A percentile compares a stretch with the other conserved stretches of the same genome.
Evolutionary conservation across 768 basidiomycete genomes (phyloP).

Genomic region (Kwoniella mangroviensis): DNA sequence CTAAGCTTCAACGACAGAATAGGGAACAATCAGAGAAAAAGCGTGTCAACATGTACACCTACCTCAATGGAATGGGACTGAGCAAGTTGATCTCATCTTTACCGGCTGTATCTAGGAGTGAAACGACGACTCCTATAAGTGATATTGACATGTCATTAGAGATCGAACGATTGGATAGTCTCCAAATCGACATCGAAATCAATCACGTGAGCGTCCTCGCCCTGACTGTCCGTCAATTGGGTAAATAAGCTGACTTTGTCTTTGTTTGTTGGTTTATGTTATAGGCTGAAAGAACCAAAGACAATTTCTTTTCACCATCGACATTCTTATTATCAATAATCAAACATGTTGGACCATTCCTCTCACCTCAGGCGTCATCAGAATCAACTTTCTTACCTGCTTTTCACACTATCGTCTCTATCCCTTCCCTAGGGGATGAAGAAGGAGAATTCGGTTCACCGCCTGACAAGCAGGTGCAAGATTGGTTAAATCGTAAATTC

Average conservation of each 20-base stretch:
- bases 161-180: conserved; percentile 33
- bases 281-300: conserved; percentile 40
- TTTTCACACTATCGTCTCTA: conserved; percentile 23
- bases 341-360: conserved; percentile 33
- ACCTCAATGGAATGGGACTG: conserved; percentile 40
- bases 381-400: not conserved
- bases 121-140: conserved; percentile 66
- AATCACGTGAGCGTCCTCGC: conserved; percentile 30
- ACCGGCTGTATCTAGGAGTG: conserved; percentile 15
- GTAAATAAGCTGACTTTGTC: not conserved
- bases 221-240: not conserved
- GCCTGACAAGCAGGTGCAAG: conserved; percentile 22
- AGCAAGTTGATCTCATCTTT: conserved; percentile 5
- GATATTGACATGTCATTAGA: conserved; percentile 58
- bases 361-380: conserved; percentile 12
- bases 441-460: conserved; percentile 27
- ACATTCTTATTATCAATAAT: conserved; percentile 43
- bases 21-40: conserved; percentile 29
- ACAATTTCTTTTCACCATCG: conserved; percentile 42
- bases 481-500: conserved; percentile 46
- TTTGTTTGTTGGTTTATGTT: not conserved
- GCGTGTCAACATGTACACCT: conserved; percentile 23
- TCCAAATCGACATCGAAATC: conserved; percentile 39
- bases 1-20: conserved; percentile 22
- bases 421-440: conserved; percentile 10